Evolutionary conservation across 371 early-diverging fungal species (phyloP).

Genomic region (Apophysomyces ossiformis): DNA sequence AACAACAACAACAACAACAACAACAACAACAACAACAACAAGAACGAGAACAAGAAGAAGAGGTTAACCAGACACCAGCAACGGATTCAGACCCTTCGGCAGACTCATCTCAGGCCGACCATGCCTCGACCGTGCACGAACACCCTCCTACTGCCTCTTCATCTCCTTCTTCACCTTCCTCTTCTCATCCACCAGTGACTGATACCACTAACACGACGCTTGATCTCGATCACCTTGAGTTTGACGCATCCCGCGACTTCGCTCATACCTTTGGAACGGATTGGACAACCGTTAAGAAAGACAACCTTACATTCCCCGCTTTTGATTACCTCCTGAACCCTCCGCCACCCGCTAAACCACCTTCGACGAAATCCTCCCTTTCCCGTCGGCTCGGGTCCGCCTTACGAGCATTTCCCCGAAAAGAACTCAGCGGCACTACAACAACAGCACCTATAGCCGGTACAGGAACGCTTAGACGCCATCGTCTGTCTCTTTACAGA

Average conservation of each 20-base stretch:
- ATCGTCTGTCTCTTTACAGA: slow-evolving; percentile 17
- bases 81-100: too few species aligned
- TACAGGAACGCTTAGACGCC: not conserved
- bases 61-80: too few species aligned
- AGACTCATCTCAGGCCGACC: too few species aligned
- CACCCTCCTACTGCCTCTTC: too few species aligned
- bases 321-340: slow-evolving; percentile 1
- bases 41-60: not conserved
- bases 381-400: not conserved
- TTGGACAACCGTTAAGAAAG: slow-evolving; percentile 1
- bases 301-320: not conserved
- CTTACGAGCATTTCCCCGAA: slow-evolving; percentile 12
- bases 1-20: slow-evolving; percentile 10
- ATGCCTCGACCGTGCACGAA: too few species aligned
- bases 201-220: not conserved
- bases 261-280: slow-evolving; percentile 14
- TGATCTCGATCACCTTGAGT: slow-evolving; percentile 18
- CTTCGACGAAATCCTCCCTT: slow-evolving; percentile 1
- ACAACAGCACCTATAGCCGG: not conserved
- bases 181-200: too few species aligned
- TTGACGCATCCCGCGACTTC: slow-evolving; percentile 18
- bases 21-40: slow-evolving; percentile 1
- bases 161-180: too few species aligned
- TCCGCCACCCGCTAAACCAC: not conserved
- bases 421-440: not conserved